phyloP scores from a whole-genome alignment of 441 rosid species.

The Populus trichocarpa region DNA sequence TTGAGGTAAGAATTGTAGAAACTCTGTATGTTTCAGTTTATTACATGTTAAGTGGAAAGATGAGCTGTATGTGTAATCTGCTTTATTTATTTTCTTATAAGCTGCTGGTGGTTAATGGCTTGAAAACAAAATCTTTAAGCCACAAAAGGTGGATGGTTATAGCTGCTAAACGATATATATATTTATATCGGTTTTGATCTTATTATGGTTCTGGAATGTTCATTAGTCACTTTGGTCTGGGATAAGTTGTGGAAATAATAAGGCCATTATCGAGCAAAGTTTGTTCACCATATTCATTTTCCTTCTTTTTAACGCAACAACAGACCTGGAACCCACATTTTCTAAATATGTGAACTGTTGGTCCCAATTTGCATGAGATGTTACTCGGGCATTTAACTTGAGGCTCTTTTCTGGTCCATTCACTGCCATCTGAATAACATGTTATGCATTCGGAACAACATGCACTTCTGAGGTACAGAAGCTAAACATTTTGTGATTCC shows the following conservation, averaged over 20 bases:
- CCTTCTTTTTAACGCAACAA: not conserved
- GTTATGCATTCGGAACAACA: not conserved
- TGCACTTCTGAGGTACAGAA: not conserved
- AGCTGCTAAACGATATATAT: not conserved
- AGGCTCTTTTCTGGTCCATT: not conserved
- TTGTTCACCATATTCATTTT: not conserved
- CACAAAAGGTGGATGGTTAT: not conserved
- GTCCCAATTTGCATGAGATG: not conserved
- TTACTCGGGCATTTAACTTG: not conserved
- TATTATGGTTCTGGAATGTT: not conserved
- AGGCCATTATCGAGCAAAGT: not conserved
- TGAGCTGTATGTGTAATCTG: not conserved
- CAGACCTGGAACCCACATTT: not conserved
- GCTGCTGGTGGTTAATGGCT: not conserved
- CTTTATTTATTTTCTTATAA: not conserved
- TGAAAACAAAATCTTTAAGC: not conserved
- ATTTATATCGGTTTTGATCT: not conserved
- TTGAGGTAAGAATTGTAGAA: constrained; percentile 51
- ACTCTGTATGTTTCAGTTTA: not conserved
- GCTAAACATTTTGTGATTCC: not conserved
- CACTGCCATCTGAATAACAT: not conserved
- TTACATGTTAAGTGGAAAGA: not conserved
- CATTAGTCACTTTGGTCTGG: not conserved
- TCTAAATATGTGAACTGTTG: not conserved
- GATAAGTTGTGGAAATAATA: not conserved